Evolutionary conservation across 202 grass and related monocot genomes (phyloP).

Genomic region (Saccharum hybrid): DNA sequence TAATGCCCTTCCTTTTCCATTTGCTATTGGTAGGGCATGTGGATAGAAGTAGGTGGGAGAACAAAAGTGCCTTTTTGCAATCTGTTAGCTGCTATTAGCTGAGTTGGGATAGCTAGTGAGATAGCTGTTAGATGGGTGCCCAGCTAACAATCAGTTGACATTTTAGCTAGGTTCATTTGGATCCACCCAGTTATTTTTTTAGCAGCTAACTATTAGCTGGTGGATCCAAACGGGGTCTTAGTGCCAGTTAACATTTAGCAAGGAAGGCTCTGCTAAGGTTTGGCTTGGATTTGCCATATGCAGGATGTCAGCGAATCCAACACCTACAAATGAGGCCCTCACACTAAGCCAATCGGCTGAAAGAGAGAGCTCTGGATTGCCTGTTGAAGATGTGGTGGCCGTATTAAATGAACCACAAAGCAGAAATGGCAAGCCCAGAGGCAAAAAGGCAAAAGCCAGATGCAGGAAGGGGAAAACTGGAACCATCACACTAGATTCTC

Average conservation of each 20-base stretch:
- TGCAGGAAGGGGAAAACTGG: conserved; percentile 39
- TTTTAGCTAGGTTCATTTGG: not conserved
- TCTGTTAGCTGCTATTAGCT: not conserved
- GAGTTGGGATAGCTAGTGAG: not conserved
- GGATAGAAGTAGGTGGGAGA: not conserved
- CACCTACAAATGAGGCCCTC: conserved; percentile 31
- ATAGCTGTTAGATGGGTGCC: not conserved
- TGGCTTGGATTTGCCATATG: conserved; percentile 18
- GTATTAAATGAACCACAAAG: conserved; percentile 38
- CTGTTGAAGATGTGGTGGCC: conserved; percentile 7
- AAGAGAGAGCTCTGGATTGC: conserved; percentile 30
- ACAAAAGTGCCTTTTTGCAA: not conserved
- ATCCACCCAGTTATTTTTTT: not conserved
- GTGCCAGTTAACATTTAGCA: not conserved
- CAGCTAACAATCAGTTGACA: not conserved
- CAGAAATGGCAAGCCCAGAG: conserved; percentile 36
- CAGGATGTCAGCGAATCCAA: conserved; percentile 40
- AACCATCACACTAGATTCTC: conserved; percentile 19
- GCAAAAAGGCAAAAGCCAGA: conserved; percentile 48
- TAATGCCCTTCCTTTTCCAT: not conserved
- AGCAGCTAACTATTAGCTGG: not conserved
- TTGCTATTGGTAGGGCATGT: not conserved
- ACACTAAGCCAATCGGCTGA: conserved; percentile 39
- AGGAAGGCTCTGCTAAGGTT: too few relatives aligned
- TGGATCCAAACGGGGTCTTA: not conserved